These are phyloP conservation scores for Neurospora sp. DNA, from an alignment of 495 filamentous ascomycete genomes.

Conservation along the genomic window DNA sequence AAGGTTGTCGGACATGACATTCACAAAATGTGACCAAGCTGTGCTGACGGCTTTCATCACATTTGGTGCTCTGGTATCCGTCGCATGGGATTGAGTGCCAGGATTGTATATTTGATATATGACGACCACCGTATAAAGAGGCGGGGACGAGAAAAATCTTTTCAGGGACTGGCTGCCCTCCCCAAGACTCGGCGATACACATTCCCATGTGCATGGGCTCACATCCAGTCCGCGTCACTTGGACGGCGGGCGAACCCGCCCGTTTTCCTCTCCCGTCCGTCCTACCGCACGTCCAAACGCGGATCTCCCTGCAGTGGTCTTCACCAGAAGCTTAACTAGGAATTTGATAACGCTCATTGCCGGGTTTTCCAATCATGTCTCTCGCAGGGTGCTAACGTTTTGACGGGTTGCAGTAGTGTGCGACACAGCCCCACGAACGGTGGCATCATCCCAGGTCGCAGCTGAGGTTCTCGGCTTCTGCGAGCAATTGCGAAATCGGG, in stretches of 20 bases:
- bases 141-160: not conserved
- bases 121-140: not conserved
- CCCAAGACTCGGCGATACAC: not conserved
- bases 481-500: not conserved
- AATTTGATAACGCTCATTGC: not conserved
- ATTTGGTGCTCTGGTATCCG: not conserved
- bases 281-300: not conserved
- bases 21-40: not conserved
- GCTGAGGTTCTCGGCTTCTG: not conserved
- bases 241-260: not conserved
- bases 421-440: not conserved
- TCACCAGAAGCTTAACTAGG: not conserved
- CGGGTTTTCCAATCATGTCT: not conserved
- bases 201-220: not conserved
- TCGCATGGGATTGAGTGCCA: not conserved
- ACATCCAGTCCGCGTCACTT: not conserved
- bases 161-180: not conserved
- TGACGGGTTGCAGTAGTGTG: not conserved
- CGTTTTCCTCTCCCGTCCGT: not conserved
- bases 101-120: not conserved
- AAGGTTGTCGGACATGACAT: not conserved
- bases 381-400: not conserved
- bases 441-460: not conserved
- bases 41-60: not conserved
- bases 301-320: not conserved